Evolutionary conservation across 208 protist species (phyloP).

Genomic region (Angomonas deanei): DNA sequence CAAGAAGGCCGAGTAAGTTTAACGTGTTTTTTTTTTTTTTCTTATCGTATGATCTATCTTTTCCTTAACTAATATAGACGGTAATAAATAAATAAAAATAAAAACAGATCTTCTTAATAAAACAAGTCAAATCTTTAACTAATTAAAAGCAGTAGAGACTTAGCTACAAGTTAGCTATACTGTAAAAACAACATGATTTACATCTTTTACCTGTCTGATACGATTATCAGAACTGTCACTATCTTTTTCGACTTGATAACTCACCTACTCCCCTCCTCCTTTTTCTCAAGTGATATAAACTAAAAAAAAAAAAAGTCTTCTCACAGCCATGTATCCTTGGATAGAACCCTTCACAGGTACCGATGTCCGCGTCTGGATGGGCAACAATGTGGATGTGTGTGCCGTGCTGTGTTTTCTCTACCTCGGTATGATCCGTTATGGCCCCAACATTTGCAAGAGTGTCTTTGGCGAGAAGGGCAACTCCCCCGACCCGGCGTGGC

Average conservation of each 20-base stretch:
- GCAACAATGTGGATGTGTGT: neutral
- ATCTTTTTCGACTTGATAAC: neutral
- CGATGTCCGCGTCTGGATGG: slow-evolving; percentile 1
- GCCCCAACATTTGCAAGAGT: neutral
- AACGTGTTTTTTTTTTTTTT: no score
- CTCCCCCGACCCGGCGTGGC: slow-evolving; percentile 32
- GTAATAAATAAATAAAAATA: no score
- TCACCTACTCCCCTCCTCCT: neutral
- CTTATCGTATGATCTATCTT: no score
- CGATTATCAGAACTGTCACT: no score
- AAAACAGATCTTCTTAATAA: no score
- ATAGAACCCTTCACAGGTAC: neutral
- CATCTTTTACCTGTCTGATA: no score
- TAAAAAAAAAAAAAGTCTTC: neutral
- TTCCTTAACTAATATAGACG: no score
- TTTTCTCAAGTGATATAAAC: neutral
- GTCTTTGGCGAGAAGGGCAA: neutral
- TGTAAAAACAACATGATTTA: no score
- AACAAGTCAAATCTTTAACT: no score
- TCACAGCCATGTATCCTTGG: neutral
- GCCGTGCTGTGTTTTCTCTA: slow-evolving; percentile 1
- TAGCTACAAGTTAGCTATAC: no score
- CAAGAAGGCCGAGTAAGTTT: neutral
- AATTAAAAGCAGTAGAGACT: no score
- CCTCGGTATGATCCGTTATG: slow-evolving; percentile 2